Conservation (phyloP, 192 early-diverging fungal species). For the Rhizophagus prolifer region DNA sequence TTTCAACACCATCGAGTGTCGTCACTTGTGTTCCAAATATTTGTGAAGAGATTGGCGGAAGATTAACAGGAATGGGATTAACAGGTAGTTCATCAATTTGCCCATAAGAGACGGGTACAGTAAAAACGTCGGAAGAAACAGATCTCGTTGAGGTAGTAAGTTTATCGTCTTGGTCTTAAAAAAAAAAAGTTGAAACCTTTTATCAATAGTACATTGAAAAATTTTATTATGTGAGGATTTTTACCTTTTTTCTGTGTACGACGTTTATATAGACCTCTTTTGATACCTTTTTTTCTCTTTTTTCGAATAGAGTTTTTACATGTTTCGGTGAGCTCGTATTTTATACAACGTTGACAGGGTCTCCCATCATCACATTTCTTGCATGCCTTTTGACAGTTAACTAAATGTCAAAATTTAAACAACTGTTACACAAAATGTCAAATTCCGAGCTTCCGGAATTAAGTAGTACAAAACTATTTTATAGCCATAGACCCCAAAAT, state of each 20-base stretch:
- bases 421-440: neutral
- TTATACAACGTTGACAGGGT: constrained; percentile 81
- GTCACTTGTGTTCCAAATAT: neutral
- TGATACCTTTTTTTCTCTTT: constrained; percentile 79
- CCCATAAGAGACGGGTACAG: neutral
- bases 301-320: constrained; percentile 80
- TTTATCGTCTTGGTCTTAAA: no score
- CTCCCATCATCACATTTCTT: constrained; percentile 91
- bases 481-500: neutral
- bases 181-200: neutral
- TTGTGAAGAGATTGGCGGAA: neutral
- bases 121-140: neutral
- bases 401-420: constrained; percentile 2
- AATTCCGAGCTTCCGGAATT: neutral
- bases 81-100: neutral
- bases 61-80: neutral
- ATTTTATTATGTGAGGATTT: neutral
- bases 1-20: neutral
- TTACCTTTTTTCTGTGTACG: constrained; percentile 24
- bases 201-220: neutral
- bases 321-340: constrained; percentile 63
- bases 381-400: constrained; percentile 85
- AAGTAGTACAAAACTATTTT: constrained; percentile 8
- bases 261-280: constrained; percentile 81
- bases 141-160: neutral